Base-by-base conservation (phyloP, 192 early-diverging fungal species). In the Rhizoclosmatium sp. region DNA sequence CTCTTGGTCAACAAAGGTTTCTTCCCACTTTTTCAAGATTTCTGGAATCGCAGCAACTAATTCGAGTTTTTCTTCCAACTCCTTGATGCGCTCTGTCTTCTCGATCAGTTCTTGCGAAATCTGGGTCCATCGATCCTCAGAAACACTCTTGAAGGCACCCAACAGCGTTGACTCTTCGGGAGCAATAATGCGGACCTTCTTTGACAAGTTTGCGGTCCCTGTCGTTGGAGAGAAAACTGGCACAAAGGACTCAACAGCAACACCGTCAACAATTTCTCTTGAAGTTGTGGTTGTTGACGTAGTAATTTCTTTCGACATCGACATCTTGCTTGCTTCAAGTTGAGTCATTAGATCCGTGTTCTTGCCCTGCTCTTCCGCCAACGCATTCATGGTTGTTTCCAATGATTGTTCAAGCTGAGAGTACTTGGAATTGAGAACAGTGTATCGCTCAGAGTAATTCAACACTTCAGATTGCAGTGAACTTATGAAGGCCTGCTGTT, bases 11-110 rank as follows among this genome's bases (percentile, higher is more conserved):
- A 59, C 65, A 46, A 76, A 76, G 5, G 75, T 66, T 40, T 76
- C 65, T 40, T 76, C 75, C 75, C 75, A 76, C 49, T 76, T 76
- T 56, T 76, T 49, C 4, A 76, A 41, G 3, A 76, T 67, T 3
- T 39, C 75, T 39, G 75, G 75, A 54, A 76, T 76, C 9, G 64
- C 61, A 12, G 62, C 47, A 12, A 66, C 75, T n/a, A 76, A 19
- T 42, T 76, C 62, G 4, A 76, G 51, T 51, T 76, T 66, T 47
- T 54, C 75, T 67, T 76, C 75, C 2, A 76, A 42, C 10, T 76
- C 75, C 45, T 67, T 65, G 75, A 76, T 66, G 4, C 75, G 61
- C 1, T 76, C 64, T 14, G 23, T 31, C 51, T 76, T 76, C 23
- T 59, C 54, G 10, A 62, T 16, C 31, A 76, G 48, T 47, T 76